phyloP scores from a whole-genome alignment of 2,329 filamentous ascomycete species.

The Ceratocystis albifundus region DNA sequence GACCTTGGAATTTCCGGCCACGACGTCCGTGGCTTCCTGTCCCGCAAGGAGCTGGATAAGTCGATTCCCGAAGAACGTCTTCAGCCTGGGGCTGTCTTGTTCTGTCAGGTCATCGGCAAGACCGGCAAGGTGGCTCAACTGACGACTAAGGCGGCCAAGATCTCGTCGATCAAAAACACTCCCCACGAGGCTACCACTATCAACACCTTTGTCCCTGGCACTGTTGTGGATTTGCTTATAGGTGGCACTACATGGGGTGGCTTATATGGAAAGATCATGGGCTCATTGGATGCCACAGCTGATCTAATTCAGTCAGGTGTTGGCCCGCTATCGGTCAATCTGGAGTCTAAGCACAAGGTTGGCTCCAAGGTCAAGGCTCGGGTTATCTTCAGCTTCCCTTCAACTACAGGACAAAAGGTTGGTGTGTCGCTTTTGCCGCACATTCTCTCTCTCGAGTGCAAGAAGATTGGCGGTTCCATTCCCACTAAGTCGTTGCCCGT shows the following conservation, averaged over 20 bases:
- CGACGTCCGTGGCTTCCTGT: constrained; percentile 68
- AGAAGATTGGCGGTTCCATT: constrained; percentile 33
- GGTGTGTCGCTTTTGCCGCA: constrained; percentile 85
- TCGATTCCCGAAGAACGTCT: constrained; percentile 54
- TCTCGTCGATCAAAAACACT: constrained; percentile 54
- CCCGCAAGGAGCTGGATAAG: constrained; percentile 66
- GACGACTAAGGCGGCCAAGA: constrained; percentile 58
- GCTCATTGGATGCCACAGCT: constrained; percentile 78
- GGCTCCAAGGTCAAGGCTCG: constrained; percentile 76
- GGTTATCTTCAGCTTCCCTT: constrained; percentile 77
- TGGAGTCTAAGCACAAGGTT: constrained; percentile 68
- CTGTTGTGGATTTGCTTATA: constrained; percentile 74
- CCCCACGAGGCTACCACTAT: constrained; percentile 73
- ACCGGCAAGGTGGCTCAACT: constrained; percentile 80
- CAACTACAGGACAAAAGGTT: constrained; percentile 66
- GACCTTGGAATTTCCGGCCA: constrained; percentile 64
- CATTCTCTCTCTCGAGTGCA: constrained; percentile 50
- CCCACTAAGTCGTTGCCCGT: constrained; percentile 53
- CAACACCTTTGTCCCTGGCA: constrained; percentile 81
- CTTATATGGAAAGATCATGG: constrained; percentile 83
- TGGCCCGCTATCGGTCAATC: constrained; percentile 54
- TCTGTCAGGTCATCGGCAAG: constrained; percentile 69
- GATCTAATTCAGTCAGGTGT: constrained; percentile 81
- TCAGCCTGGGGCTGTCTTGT: constrained; percentile 70
- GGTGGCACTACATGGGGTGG: constrained; percentile 63